phyloP scores from a whole-genome alignment of 768 basidiomycete species.

The Rhodotorula taiwanensis region DNA sequence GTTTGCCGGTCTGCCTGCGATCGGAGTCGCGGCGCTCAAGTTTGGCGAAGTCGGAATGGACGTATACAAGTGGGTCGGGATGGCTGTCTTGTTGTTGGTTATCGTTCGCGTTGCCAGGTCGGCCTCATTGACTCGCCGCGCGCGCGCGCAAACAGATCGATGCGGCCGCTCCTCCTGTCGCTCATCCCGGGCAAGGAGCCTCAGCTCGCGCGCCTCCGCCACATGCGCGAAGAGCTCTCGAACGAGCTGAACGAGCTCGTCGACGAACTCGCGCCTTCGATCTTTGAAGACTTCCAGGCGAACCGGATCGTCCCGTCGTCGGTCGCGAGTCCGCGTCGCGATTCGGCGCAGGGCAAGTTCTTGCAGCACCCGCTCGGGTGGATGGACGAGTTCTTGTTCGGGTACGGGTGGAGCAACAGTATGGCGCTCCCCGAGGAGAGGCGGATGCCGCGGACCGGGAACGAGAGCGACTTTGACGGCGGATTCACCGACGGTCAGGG shows the following conservation, averaged over 20 bases:
- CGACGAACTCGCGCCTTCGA: constrained; percentile 77
- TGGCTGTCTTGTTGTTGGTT: too few relatives aligned
- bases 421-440: constrained; percentile 60
- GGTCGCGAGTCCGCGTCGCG: background rate
- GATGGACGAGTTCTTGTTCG: constrained; percentile 85
- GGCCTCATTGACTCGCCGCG: background rate
- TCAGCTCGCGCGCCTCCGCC: constrained; percentile 66
- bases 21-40: constrained; percentile 87
- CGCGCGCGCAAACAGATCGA: constrained; percentile 59
- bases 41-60: constrained; percentile 98
- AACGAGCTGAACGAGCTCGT: constrained; percentile 77
- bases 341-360: constrained; percentile 60
- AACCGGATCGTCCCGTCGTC: constrained; percentile 47
- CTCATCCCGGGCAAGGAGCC: constrained; percentile 81
- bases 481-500: constrained; percentile 22
- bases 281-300: constrained; percentile 81
- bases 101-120: too few relatives aligned
- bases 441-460: constrained; percentile 49
- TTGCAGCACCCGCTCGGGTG: constrained; percentile 89
- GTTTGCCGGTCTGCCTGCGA: constrained; percentile 66
- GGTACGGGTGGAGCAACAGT: constrained; percentile 60
- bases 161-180: constrained; percentile 80
- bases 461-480: constrained; percentile 49
- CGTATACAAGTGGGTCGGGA: constrained; percentile 77
- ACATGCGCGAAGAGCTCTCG: constrained; percentile 64